Evolutionary conservation across 2,329 filamentous ascomycete species (phyloP), one percentile per base, ranked within the genome.

Genomic region (Nemania sp.): DNA sequence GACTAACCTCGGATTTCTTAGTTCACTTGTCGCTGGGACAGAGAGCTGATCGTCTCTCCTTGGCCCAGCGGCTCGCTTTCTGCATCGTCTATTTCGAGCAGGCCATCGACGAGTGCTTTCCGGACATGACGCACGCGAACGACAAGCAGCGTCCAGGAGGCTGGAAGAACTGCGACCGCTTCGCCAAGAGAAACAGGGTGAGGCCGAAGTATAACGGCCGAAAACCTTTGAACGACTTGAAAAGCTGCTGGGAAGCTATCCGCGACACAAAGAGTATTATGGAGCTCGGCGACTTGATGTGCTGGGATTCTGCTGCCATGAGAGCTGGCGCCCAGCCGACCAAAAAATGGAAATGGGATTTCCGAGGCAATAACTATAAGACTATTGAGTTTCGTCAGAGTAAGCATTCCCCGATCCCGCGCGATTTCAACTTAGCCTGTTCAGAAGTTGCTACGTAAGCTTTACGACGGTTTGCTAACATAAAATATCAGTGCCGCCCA

Each of bases 381-480:
- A 57, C 57, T 14, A 57, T 59, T 17, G 54, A 59, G 17, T 54
- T 59, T 22, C 54, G 57, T 12, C 57, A 59, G 4, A 51, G 54
- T 56, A 37, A 9, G 28, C n/a, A 31, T 11, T n/a, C n/a, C n/a
- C n/a, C n/a, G n/a, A n/a, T n/a, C n/a, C n/a, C n/a, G n/a, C n/a
- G n/a, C n/a, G n/a, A n/a, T n/a, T n/a, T n/a, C n/a, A n/a, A n/a
- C n/a, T n/a, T n/a, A n/a, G n/a, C n/a, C n/a, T n/a, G n/a, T n/a
- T n/a, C n/a, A n/a, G n/a, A n/a, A n/a, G n/a, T n/a, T n/a, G n/a
- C n/a, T n/a, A 39, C 12, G 23, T 12, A 8, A 41, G 5, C 6
- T 5, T 11, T 3, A 23, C n/a, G 22, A 12, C 36, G n/a, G 5
- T 33, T 17, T 33, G 11, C 23, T 52, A 17, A 55, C 1, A 8